These are phyloP conservation scores for Pinus albicaulis DNA, from an alignment of 75 land plant genomes.

Conservation along the genomic window DNA sequence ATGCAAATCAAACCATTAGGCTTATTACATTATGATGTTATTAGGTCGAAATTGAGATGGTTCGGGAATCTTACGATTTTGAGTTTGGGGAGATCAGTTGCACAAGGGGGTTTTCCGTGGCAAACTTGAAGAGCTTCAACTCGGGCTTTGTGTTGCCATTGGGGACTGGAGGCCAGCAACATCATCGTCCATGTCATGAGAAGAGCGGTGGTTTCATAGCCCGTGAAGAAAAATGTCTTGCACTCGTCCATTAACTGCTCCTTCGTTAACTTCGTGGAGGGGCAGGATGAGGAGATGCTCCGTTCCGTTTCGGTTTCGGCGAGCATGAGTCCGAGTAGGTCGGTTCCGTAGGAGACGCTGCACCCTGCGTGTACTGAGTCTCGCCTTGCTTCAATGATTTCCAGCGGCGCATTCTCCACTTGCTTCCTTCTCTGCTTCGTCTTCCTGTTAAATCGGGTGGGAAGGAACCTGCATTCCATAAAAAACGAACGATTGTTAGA, in stretches of 20 bases:
- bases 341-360: conserved; percentile 57
- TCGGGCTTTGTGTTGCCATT: conserved; percentile 86
- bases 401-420: conserved; percentile 58
- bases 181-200: conserved; percentile 86
- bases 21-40: background rate
- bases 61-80: conserved; percentile 40
- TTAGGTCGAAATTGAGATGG: background rate
- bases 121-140: conserved; percentile 54
- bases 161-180: conserved; percentile 74
- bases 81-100: conserved; percentile 62
- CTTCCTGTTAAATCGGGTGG: conserved; percentile 69
- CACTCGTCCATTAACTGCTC: conserved; percentile 82
- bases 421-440: conserved; percentile 52
- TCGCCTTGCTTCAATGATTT: conserved; percentile 64
- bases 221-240: conserved; percentile 94
- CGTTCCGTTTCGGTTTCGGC: conserved; percentile 47
- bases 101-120: conserved; percentile 27
- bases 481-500: no score
- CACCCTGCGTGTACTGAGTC: conserved; percentile 36
- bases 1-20: no score
- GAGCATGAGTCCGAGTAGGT: conserved; percentile 77
- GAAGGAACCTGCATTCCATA: conserved; percentile 53
- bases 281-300: background rate
- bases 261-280: conserved; percentile 11
- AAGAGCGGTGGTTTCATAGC: conserved; percentile 81